Percentiles rank a stretch among this genome's conserved stretches.
These are phyloP conservation scores for Fomitopsis schrenkii DNA, from an alignment of 1,284 basidiomycete species.

Conservation along the genomic window DNA sequence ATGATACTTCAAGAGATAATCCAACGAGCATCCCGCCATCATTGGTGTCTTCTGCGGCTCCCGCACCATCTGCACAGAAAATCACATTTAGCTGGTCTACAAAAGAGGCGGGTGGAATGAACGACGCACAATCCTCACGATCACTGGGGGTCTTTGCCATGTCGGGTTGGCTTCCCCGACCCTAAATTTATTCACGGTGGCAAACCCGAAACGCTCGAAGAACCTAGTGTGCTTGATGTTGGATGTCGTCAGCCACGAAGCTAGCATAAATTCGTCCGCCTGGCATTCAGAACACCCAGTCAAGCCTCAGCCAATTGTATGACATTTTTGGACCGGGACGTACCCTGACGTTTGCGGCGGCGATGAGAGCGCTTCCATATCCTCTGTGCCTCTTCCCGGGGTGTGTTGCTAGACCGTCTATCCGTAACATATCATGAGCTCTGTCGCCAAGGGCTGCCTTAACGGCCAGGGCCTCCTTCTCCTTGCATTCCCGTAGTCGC, in stretches of 20 bases:
- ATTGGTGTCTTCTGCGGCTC: background rate
- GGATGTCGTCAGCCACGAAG: background rate
- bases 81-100: too few relatives aligned
- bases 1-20: background rate
- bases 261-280: background rate
- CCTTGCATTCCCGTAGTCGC: background rate
- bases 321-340: background rate
- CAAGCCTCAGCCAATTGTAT: too few relatives aligned
- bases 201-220: slow-evolving; percentile 10
- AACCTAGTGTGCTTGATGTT: slow-evolving; percentile 1
- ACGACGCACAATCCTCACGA: background rate
- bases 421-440: background rate
- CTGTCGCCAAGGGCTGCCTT: background rate
- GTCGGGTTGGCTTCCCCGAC: slow-evolving; percentile 8
- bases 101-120: too few relatives aligned
- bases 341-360: background rate
- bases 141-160: slow-evolving; percentile 5
- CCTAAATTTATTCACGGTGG: background rate
- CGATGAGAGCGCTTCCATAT: background rate
- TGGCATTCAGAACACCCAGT: background rate
- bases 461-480: background rate
- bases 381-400: background rate
- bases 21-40: background rate
- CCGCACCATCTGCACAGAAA: background rate
- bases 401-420: background rate